Evolutionary conservation across 257 asterid species (phyloP).

Genomic region (Schizonepeta tenuifolia): DNA sequence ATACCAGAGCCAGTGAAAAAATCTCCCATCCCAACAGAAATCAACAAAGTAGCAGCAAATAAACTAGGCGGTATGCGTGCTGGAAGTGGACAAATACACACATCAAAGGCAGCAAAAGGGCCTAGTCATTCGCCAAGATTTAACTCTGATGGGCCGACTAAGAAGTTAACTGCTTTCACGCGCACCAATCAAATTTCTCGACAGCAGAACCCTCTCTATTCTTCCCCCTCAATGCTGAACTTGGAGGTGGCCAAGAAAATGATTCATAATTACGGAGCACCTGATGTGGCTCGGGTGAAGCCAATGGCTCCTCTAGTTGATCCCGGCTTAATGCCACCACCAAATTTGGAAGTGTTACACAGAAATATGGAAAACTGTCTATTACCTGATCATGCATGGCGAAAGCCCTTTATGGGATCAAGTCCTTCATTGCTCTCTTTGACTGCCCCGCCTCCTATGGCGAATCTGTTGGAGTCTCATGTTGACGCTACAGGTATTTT

Average conservation of each 20-base stretch:
- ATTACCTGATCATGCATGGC: slow-evolving; percentile 18
- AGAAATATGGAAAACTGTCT: too few relatives aligned
- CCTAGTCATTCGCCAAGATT: background rate
- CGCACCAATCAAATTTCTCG: slow-evolving; percentile 5
- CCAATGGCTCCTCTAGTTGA: slow-evolving; percentile 19
- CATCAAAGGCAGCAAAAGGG: slow-evolving; percentile 24
- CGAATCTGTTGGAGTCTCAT: slow-evolving; percentile 14
- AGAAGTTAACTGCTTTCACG: slow-evolving; percentile 14
- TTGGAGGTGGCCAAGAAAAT: slow-evolving; percentile 19
- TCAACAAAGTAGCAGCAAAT: background rate
- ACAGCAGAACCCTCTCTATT: background rate
- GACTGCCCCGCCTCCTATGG: background rate
- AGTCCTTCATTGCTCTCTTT: background rate
- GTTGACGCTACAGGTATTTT: slow-evolving; percentile 14
- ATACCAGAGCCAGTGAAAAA: slow-evolving; percentile 4
- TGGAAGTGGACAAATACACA: slow-evolving; percentile 16
- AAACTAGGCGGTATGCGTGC: slow-evolving; percentile 14
- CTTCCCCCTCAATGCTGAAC: slow-evolving; percentile 20
- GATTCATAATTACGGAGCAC: slow-evolving; percentile 38
- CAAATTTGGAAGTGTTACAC: too few relatives aligned
- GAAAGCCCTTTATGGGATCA: background rate
- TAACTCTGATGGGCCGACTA: slow-evolving; percentile 14
- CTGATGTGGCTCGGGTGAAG: slow-evolving; percentile 19
- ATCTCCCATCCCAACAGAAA: slow-evolving; percentile 9
- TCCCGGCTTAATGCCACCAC: slow-evolving; percentile 22